These are phyloP conservation scores for Euphorbia lathyris DNA, from an alignment of 345 rosid species.

Conservation along the genomic window DNA sequence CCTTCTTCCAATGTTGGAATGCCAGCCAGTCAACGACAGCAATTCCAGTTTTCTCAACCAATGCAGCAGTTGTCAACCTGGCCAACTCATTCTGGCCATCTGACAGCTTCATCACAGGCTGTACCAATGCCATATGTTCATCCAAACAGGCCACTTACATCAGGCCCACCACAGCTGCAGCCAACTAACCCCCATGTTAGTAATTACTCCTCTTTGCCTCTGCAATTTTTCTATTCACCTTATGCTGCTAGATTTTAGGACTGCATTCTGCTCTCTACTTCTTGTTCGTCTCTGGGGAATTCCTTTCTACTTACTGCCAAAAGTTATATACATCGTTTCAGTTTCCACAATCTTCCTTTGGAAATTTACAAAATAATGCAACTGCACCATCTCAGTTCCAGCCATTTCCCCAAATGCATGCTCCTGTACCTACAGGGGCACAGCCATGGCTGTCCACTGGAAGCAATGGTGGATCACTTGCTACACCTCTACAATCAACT, in stretches of 20 bases:
- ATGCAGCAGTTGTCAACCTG: constrained; percentile 68
- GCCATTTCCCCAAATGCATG: constrained; percentile 58
- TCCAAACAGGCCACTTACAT: constrained; percentile 51
- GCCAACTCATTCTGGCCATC: constrained; percentile 68
- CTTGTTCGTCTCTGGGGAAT: constrained; percentile 8
- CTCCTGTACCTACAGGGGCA: constrained; percentile 41
- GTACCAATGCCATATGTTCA: constrained; percentile 54
- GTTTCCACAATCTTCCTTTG: constrained; percentile 62
- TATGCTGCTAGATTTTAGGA: constrained; percentile 47
- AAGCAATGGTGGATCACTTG: constrained; percentile 46
- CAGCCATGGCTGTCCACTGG: constrained; percentile 67
- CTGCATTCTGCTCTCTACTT: constrained; percentile 10
- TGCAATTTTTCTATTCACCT: constrained; percentile 50
- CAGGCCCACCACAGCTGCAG: constrained; percentile 54
- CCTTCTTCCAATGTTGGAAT: constrained; percentile 51
- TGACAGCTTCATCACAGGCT: constrained; percentile 55
- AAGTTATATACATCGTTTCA: constrained; percentile 28
- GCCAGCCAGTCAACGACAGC: constrained; percentile 54
- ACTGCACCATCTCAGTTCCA: constrained; percentile 47
- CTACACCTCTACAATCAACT: constrained; percentile 45
- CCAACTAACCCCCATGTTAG: constrained; percentile 38
- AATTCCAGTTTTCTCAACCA: constrained; percentile 62
- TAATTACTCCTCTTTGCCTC: constrained; percentile 39
- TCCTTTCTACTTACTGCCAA: constrained; percentile 14
- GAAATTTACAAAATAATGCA: constrained; percentile 55